Base-by-base conservation (phyloP, 345 rosid species). In the Brassica carinata region DNA sequence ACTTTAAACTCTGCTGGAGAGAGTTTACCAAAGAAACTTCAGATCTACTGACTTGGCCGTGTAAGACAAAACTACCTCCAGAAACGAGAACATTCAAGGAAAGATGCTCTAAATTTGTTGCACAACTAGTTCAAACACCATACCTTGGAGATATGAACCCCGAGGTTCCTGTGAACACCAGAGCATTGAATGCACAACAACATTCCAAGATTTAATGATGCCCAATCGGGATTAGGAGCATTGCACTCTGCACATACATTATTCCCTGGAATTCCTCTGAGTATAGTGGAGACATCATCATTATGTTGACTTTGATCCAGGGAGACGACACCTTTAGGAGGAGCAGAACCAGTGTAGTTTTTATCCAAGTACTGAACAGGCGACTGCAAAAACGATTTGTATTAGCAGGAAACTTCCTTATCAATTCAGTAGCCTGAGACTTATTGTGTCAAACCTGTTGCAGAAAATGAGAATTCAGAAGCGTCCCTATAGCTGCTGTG, bases 91-190 rank as follows among this genome's bases (percentile, higher is more conserved):
- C n/a, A n/a, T n/a, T n/a, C n/a, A 55, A 69, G 57, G 11, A 55
- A 64, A 26, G 11, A 70, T 63, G 61, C 31, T 61, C 11, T 1
- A 53, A 36, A 57, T 2, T 26, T 62, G 64, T 64, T 65, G 31
- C 13, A 65, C 2, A 62, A 72, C 79, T 71, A 26, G 75, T 19
- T 77, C 15, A 70, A 4, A 72, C 70, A 77, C 77, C 53, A 72
- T n/a, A 92, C 98, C 97, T 94, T 94, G 64, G 98, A 94, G 70
- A 92, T 85, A 83, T 91, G 98, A 84, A 94, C 98, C 8, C 97
- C 98, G 45, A 94, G 96, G 86, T 92, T 94, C 74, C 98, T 89
- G 77, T 92, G 98, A 75, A 92, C 90, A 68, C 98, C 97, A 72
- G 98, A 94, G 87, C 97, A 94, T 76, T 92, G 92, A 61, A 92